These are phyloP conservation scores for Suhomyces xylopsoci DNA, from an alignment of 805 yeast species.

Conservation along the genomic window DNA sequence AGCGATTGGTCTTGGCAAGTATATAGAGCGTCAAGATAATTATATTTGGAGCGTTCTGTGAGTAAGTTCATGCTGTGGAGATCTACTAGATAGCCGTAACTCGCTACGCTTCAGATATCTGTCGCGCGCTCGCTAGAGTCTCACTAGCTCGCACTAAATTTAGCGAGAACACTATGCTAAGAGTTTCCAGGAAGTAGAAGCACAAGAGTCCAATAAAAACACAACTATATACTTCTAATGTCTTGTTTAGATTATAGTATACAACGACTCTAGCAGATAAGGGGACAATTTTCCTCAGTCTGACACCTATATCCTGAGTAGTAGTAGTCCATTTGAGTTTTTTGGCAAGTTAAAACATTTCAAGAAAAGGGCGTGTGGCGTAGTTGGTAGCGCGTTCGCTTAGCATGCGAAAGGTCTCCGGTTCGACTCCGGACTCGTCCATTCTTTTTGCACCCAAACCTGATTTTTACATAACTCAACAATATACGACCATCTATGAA, in stretches of 20 bases:
- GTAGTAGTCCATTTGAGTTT: too few relatives aligned
- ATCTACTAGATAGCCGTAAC: neutral
- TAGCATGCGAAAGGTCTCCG: constrained; percentile 50
- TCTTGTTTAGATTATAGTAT: too few relatives aligned
- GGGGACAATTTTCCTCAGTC: too few relatives aligned
- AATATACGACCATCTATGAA: too few relatives aligned
- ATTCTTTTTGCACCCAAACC: constrained; percentile 13
- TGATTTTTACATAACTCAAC: too few relatives aligned
- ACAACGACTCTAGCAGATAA: too few relatives aligned
- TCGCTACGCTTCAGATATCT: neutral
- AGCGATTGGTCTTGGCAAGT: neutral
- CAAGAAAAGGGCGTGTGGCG: constrained; percentile 38
- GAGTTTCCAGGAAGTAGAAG: neutral
- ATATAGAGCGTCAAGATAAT: neutral
- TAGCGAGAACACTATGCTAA: neutral
- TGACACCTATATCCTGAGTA: too few relatives aligned
- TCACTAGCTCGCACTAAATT: neutral
- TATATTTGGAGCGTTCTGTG: neutral
- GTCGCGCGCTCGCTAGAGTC: too few relatives aligned
- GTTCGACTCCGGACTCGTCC: constrained; percentile 45
- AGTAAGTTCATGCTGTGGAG: neutral
- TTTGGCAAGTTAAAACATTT: too few relatives aligned
- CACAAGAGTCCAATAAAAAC: too few relatives aligned
- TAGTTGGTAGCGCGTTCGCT: constrained; percentile 50
- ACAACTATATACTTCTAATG: too few relatives aligned